Percentiles rank a stretch among this genome's conserved stretches.
Evolutionary conservation across 2,329 filamentous ascomycete species (phyloP).

Genomic region (Ophiostoma montium): DNA sequence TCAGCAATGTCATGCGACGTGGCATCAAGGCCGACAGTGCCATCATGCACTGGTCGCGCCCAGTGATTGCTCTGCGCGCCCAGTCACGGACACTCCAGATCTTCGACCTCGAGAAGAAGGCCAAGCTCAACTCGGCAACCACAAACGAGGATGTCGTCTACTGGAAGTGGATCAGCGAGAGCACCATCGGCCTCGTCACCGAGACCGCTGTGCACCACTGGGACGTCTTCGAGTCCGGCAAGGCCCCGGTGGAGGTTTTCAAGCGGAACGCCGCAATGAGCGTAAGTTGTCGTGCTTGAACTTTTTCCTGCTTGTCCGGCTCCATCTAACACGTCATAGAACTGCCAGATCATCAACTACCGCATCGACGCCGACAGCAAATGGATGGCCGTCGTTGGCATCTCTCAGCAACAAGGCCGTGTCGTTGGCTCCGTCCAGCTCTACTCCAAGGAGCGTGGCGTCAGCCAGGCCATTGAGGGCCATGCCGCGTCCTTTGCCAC

Average conservation of each 20-base stretch:
- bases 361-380: slow-evolving; percentile 89
- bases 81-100: slow-evolving; percentile 92
- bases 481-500: slow-evolving; percentile 92
- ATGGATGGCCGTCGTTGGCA: slow-evolving; percentile 97
- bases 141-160: slow-evolving; percentile 97
- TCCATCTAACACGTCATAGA: slow-evolving; percentile 43
- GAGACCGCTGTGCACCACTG: slow-evolving; percentile 89
- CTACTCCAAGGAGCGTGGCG: slow-evolving; percentile 88
- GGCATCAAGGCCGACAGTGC: slow-evolving; percentile 99
- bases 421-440: slow-evolving; percentile 95
- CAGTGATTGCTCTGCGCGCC: slow-evolving; percentile 93
- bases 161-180: slow-evolving; percentile 98
- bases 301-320: no score
- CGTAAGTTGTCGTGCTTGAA: slow-evolving; percentile 37
- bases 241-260: slow-evolving; percentile 79
- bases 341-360: slow-evolving; percentile 99
- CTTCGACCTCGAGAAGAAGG: slow-evolving; percentile 85
- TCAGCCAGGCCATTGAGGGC: slow-evolving; percentile 95
- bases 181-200: slow-evolving; percentile 76
- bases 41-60: slow-evolving; percentile 96
- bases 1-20: slow-evolving; percentile 85
- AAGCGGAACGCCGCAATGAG: slow-evolving; percentile 83
- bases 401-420: slow-evolving; percentile 82
- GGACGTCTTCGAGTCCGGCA: slow-evolving; percentile 81
- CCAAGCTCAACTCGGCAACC: slow-evolving; percentile 89